Evolutionary conservation across 768 basidiomycete species (phyloP).

Genomic region (Rubroboletus satanas): DNA sequence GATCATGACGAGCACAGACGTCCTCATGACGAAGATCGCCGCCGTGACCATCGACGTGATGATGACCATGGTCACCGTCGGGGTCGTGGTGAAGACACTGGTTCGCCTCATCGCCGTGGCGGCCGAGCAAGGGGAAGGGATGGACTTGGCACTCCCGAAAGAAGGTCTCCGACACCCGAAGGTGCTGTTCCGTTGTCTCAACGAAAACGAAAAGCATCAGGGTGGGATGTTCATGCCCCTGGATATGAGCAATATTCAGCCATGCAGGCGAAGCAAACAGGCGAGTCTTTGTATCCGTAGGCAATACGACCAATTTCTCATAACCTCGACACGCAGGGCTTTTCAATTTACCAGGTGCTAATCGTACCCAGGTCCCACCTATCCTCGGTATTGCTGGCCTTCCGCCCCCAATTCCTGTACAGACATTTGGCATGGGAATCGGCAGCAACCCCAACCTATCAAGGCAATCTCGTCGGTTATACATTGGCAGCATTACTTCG

Average conservation of each 20-base stretch:
- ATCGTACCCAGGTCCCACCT: slow-evolving; percentile 81
- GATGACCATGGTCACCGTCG: slow-evolving; percentile 34
- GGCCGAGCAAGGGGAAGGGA: slow-evolving; percentile 47
- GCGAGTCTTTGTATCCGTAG: slow-evolving; percentile 37
- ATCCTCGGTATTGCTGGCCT: slow-evolving; percentile 79
- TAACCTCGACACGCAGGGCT: slow-evolving; percentile 53
- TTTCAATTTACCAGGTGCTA: slow-evolving; percentile 95
- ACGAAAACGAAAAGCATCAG: slow-evolving; percentile 82
- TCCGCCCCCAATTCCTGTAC: slow-evolving; percentile 79
- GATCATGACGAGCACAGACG: slow-evolving; percentile 46
- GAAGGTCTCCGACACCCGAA: slow-evolving; percentile 88
- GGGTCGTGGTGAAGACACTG: slow-evolving; percentile 39
- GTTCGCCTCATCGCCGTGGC: slow-evolving; percentile 37
- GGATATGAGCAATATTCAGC: slow-evolving; percentile 95
- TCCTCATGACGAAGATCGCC: slow-evolving; percentile 49
- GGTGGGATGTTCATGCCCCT: slow-evolving; percentile 95
- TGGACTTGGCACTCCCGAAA: slow-evolving; percentile 64
- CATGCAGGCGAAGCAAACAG: slow-evolving; percentile 97
- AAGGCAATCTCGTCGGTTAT: slow-evolving; percentile 90
- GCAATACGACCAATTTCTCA: slow-evolving; percentile 3
- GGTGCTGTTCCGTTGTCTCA: slow-evolving; percentile 79
- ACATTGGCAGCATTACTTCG: slow-evolving; percentile 94
- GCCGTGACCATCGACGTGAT: slow-evolving; percentile 44
- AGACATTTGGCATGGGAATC: slow-evolving; percentile 82
- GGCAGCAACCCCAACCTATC: slow-evolving; percentile 85